Evolutionary conservation across 2,329 filamentous ascomycete genomes (phyloP).

Genomic region (Trichothecium roseum): DNA sequence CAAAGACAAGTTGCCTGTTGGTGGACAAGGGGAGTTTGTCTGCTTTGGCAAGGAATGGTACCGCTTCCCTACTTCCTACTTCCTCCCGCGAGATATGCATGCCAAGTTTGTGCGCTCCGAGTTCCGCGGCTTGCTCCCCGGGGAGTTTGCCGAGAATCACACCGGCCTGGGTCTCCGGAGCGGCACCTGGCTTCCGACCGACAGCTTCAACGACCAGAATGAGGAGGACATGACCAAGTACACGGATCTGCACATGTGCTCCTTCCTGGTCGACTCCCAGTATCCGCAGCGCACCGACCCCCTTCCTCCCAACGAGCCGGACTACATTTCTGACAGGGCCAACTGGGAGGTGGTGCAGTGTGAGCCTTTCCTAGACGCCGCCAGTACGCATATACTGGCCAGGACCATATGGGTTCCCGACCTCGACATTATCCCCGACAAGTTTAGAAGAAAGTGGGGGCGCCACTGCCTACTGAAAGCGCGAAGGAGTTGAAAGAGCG

Average conservation of each 20-base stretch:
- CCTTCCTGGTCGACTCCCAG: slow-evolving; percentile 80
- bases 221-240: slow-evolving; percentile 83
- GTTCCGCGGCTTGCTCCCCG: slow-evolving; percentile 80
- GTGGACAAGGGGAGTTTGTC: slow-evolving; percentile 55
- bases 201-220: slow-evolving; percentile 88
- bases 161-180: slow-evolving; percentile 63
- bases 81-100: slow-evolving; percentile 71
- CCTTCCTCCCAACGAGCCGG: slow-evolving; percentile 61
- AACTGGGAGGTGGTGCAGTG: slow-evolving; percentile 74
- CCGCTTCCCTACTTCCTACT: slow-evolving; percentile 88
- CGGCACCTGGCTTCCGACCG: slow-evolving; percentile 73
- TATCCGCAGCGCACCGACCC: slow-evolving; percentile 47
- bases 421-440: slow-evolving; percentile 55
- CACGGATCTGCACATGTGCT: slow-evolving; percentile 62
- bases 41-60: slow-evolving; percentile 98
- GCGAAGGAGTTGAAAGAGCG: slow-evolving; percentile 28
- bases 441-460: slow-evolving; percentile 70
- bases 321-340: slow-evolving; percentile 63
- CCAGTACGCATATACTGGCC: slow-evolving; percentile 60
- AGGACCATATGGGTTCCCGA: slow-evolving; percentile 78
- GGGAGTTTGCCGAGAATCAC: slow-evolving; percentile 72
- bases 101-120: slow-evolving; percentile 88
- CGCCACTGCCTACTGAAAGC: slow-evolving; percentile 69
- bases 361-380: slow-evolving; percentile 69
- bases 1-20: slow-evolving; percentile 36